These are phyloP conservation scores for Nitzschia inconspicua DNA, from an alignment of 108 stramenopile species.

Conservation along the genomic window DNA sequence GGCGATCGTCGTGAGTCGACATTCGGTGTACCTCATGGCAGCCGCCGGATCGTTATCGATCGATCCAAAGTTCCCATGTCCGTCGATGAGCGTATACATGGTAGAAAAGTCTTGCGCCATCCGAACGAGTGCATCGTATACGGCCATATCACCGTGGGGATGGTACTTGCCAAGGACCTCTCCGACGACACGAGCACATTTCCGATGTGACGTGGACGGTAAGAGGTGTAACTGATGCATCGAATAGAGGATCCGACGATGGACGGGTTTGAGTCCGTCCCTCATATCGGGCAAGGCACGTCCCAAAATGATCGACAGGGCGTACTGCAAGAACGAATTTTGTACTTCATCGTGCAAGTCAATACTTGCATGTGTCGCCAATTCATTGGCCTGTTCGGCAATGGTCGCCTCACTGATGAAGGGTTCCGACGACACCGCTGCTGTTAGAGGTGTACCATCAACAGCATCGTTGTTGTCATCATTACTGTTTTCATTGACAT, in stretches of 20 bases:
- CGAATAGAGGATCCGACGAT: conserved; percentile 93
- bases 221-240: conserved; percentile 85
- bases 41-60: conserved; percentile 96
- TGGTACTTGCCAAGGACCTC: conserved; percentile 94
- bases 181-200: conserved; percentile 96
- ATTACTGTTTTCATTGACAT: conserved; percentile 1
- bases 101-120: conserved; percentile 94
- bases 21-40: conserved; percentile 98
- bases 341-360: conserved; percentile 73
- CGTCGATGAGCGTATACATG: conserved; percentile 82
- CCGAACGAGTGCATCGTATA: conserved; percentile 95
- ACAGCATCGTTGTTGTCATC: too few species aligned
- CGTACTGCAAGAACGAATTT: conserved; percentile 89
- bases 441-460: too few species aligned
- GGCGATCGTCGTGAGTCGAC: conserved; percentile 74
- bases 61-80: conserved; percentile 95
- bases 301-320: conserved; percentile 91
- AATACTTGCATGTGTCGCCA: conserved; percentile 29
- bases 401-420: conserved; percentile 21
- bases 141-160: conserved; percentile 91
- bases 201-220: conserved; percentile 79
- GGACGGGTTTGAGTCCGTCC: conserved; percentile 96
- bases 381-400: conserved; percentile 33
- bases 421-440: conserved; percentile 8
- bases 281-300: conserved; percentile 95